A percentile compares a stretch with the other conserved stretches of the same genome.
phyloP scores from a whole-genome alignment of 2,329 filamentous ascomycete species.

The Blastomyces parvus region DNA sequence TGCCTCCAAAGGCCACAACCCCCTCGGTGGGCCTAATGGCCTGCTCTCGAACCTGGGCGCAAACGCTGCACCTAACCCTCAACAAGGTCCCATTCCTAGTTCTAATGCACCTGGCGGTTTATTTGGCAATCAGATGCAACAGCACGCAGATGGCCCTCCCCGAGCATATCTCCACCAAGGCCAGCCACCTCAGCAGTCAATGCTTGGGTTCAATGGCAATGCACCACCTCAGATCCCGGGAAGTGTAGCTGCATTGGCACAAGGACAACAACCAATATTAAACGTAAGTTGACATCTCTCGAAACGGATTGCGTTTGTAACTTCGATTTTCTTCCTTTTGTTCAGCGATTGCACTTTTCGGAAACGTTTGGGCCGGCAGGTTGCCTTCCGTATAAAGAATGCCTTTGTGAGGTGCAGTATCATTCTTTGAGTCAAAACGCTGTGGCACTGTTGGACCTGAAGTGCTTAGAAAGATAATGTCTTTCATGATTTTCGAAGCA shows the following conservation, averaged over 20 bases:
- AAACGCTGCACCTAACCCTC: conserved; percentile 45
- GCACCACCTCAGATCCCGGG: conserved; percentile 37
- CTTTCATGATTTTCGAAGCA: neutral
- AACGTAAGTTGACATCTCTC: conserved; percentile 40
- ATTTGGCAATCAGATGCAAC: conserved; percentile 62
- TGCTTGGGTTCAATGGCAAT: conserved; percentile 41
- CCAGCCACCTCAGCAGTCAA: conserved; percentile 43
- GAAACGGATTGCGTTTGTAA: neutral
- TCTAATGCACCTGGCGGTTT: conserved; percentile 53
- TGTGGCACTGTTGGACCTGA: neutral
- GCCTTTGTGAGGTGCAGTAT: neutral
- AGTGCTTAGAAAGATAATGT: neutral
- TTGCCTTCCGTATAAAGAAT: neutral
- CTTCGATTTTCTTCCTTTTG: neutral
- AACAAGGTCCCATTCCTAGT: conserved; percentile 47
- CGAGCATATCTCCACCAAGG: conserved; percentile 55
- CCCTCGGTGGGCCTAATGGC: conserved; percentile 87
- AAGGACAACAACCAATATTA: conserved; percentile 76
- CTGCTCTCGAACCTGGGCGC: conserved; percentile 66
- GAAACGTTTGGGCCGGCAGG: neutral
- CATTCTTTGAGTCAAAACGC: neutral
- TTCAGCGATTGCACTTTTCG: neutral
- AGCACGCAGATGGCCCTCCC: conserved; percentile 46
- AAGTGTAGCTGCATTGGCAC: conserved; percentile 52
- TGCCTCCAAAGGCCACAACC: conserved; percentile 65